phyloP scores from a whole-genome alignment of 2,329 filamentous ascomycete species.

The Trichoderma simmonsii region DNA sequence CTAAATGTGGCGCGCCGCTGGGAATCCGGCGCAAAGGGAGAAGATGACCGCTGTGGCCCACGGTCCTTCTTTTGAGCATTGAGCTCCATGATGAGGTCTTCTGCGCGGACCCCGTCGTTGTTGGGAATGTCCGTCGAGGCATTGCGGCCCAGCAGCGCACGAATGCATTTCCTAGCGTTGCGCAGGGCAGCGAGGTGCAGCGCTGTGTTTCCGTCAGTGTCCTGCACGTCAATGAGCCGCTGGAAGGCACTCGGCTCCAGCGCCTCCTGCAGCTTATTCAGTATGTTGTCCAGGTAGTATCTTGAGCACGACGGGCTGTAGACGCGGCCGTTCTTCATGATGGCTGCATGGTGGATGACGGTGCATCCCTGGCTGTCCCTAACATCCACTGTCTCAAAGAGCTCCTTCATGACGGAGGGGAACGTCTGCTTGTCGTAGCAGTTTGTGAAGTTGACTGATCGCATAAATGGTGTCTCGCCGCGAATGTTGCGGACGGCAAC shows the following conservation, averaged over 20 bases:
- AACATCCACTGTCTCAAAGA: conserved; percentile 76
- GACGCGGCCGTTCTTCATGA: conserved; percentile 75
- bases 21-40: conserved; percentile 61
- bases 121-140: conserved; percentile 83
- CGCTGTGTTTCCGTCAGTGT: conserved; percentile 86
- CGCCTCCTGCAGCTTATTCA: conserved; percentile 80
- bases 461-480: conserved; percentile 90
- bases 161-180: conserved; percentile 85
- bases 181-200: conserved; percentile 71
- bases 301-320: conserved; percentile 85
- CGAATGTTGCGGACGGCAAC: conserved; percentile 66
- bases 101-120: conserved; percentile 74
- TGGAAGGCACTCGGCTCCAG: conserved; percentile 75
- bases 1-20: conserved; percentile 54
- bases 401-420: conserved; percentile 75
- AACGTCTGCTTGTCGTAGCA: conserved; percentile 94
- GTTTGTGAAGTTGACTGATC: conserved; percentile 93
- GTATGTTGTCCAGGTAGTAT: conserved; percentile 88
- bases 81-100: conserved; percentile 74
- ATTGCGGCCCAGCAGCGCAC: conserved; percentile 73
- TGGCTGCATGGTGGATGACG: conserved; percentile 90
- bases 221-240: conserved; percentile 74
- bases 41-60: conserved; percentile 72
- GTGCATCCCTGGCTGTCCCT: conserved; percentile 80
- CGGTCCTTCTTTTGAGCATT: conserved; percentile 68